Conservation (phyloP, 495 filamentous ascomycete species). For the Cetradonia linearis region DNA sequence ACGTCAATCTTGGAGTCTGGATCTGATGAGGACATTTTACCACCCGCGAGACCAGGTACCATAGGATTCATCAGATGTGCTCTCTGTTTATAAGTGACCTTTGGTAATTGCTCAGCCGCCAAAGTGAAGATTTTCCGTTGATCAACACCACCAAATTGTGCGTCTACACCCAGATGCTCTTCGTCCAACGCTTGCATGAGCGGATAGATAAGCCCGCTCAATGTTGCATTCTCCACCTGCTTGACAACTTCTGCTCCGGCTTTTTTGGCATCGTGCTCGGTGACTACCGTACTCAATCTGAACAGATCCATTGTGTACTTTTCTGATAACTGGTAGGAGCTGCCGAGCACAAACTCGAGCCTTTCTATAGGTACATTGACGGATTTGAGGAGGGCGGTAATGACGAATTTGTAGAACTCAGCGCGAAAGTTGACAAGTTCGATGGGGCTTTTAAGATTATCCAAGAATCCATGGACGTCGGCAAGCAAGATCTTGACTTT, state of each 20-base stretch:
- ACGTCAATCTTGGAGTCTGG: constrained; percentile 84
- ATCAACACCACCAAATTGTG: constrained; percentile 63
- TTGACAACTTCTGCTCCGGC: constrained; percentile 92
- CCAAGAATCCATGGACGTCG: constrained; percentile 49
- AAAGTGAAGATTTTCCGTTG: constrained; percentile 84
- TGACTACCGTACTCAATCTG: constrained; percentile 46
- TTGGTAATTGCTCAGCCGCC: constrained; percentile 65
- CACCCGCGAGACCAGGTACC: constrained; percentile 73
- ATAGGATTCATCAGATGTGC: constrained; percentile 88
- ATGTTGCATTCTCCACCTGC: constrained; percentile 61
- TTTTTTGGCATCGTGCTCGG: constrained; percentile 65
- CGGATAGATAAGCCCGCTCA: constrained; percentile 78
- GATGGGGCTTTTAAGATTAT: constrained; percentile 44
- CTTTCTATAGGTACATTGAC: constrained; percentile 67
- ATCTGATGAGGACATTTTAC: constrained; percentile 62
- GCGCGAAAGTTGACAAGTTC: constrained; percentile 75
- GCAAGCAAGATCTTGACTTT: constrained; percentile 71
- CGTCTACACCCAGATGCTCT: constrained; percentile 76
- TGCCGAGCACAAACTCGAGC: constrained; percentile 76
- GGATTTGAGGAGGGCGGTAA: constrained; percentile 55
- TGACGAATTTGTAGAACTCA: constrained; percentile 59
- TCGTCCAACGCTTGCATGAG: constrained; percentile 88
- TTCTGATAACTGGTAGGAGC: constrained; percentile 58
- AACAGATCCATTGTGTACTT: constrained; percentile 73
- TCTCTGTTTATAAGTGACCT: constrained; percentile 58